Evolutionary conservation across 2,329 filamentous ascomycete species (phyloP), one percentile per base, ranked within the genome.

Genomic region (Raffaelea arxii): DNA sequence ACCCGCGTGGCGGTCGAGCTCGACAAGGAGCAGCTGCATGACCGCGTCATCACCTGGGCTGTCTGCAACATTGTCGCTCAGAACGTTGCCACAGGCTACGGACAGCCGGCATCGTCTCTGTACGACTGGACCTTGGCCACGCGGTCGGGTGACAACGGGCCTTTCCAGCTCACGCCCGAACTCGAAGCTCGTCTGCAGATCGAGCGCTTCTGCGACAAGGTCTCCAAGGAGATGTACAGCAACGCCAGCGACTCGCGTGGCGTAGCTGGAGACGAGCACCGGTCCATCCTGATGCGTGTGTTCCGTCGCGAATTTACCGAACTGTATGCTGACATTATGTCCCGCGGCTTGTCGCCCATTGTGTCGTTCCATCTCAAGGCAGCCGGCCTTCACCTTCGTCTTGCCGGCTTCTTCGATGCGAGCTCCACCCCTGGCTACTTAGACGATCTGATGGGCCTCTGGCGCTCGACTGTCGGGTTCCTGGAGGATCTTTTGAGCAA

Each of bases 31-130:
- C 85, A 90, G 56, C 76, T 90, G 48, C 78, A 84, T 54, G 86
- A 92, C 58, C 75, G 86, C 32, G 78, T 90, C 38, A 79, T 80
- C 43, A 91, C 86, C 2, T 92, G 86, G 86, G 86, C 86, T 2
- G 83, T 87, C 4, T 88, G 85, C 67, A 92, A 92, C 59, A 84
- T 91, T 53, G 86, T 90, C 27, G 82, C 85, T 21, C 86, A 91
- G 57, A 82, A 80, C 47, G 78, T 90, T 38, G 85, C 84, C n/a
- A 91, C 86, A 4, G 86, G 86, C 19, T 87, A 89, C 56, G 86
- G 86, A 6, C 86, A 90, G 59, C 86, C 86, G 7, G 84, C 86
- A 5, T 86, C 84, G 40, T 87, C 80, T 44, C 71, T 83, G 41
- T 90, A 84, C 63, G 86, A 84, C 63, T 89, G 78, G 76, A 90